Base-by-base conservation (phyloP, 371 early-diverging fungal genomes). In the Syncephalastrum monosporum region DNA sequence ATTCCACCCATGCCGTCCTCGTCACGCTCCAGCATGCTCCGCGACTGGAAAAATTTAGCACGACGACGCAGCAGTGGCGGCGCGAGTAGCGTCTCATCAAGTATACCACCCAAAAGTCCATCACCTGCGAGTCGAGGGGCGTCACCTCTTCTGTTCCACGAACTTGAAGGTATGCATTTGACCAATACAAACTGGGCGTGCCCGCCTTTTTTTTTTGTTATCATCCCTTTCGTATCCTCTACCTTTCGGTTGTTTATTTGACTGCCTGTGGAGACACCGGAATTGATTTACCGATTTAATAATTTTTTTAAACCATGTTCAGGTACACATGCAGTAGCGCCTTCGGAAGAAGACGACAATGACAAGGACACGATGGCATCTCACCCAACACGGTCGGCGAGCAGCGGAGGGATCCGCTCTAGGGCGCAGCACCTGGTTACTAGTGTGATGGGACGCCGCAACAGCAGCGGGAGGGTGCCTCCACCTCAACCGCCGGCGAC, bases 1-100 rank as follows among this genome's bases (percentile, higher is more conserved):
- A 49, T 48, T 15, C 59, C 55, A 16, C 65, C 70, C 33, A 33
- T 61, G 27, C 75, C 75, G 10, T 54, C 68, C 25, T 60, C 72
- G 29, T 75, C 75, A 12, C 60, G 70, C 12, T 75, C 75, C 3
- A 72, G 56, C 29, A 60, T 75, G 44, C 48, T 75, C 21, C 66
- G 64, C 17, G 75, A 75, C 23, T 55, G 71, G 48, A 72, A 69
- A 38, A 67, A 70, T 33, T 33, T 75, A 14, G 63, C 65, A 24
- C 65, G 68, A 50, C 50, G 75, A 48, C 63, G 66, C 24, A 75
- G 69, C 23, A 60, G 58, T 46, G 43, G 42, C 38, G 38, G n/a
- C 25, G 50, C 24, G 50, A 24, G 51, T 10, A 51, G 25, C 8
- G 10, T 10, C 10, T 33, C 38, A 2, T 33, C 38, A 5, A 33